Conservation (phyloP, 148 eudicot genomes). For the Vaccinium corymbosum region DNA sequence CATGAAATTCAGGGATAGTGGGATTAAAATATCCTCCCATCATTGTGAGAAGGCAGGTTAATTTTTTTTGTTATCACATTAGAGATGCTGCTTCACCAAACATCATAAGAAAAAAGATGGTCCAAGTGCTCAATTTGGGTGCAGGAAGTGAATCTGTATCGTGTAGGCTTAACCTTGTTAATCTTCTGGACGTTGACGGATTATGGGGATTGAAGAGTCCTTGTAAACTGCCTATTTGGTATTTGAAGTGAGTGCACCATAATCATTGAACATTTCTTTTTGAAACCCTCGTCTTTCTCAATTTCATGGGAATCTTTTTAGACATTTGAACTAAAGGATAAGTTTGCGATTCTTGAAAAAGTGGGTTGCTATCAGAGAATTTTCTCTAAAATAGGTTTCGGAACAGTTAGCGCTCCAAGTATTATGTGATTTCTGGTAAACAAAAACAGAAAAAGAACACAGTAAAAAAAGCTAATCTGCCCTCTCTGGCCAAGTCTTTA, state of each 20-base stretch:
- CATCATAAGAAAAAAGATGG: background rate
- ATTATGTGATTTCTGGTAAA: background rate
- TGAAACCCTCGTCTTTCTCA: background rate
- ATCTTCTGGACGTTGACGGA: background rate
- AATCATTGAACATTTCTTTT: background rate
- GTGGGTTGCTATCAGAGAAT: background rate
- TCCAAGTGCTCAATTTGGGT: background rate
- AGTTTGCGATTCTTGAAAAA: background rate
- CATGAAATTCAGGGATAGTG: background rate
- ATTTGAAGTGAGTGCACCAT: background rate
- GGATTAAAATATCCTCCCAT: background rate
- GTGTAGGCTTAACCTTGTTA: background rate
- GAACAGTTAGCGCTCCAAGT: background rate
- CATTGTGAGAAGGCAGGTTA: background rate
- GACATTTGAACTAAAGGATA: background rate
- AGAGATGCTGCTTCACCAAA: background rate
- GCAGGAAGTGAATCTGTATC: background rate
- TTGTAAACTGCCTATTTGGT: background rate
- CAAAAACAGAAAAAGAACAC: background rate
- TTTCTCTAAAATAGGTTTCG: no score
- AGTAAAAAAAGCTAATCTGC: no score
- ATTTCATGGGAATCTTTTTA: background rate
- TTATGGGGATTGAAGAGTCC: background rate
- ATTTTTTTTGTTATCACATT: background rate
- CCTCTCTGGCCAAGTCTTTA: background rate